Evolutionary conservation across 768 basidiomycete genomes (phyloP), one percentile per base, ranked within the genome.

Genomic region (Boletus vinaceobasis): DNA sequence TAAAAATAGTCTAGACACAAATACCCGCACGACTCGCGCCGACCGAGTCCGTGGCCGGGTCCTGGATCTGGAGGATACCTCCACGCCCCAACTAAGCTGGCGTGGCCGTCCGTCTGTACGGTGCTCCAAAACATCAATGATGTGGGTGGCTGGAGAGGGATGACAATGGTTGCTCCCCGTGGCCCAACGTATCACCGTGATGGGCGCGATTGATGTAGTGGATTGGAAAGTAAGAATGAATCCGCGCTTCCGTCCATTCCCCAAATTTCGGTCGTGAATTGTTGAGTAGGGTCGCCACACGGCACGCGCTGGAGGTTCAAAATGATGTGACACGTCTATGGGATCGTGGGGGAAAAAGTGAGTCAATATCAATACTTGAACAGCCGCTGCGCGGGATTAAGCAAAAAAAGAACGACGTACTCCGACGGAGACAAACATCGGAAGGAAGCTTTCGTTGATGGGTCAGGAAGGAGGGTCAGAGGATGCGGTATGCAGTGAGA

Each of bases 241-340:
- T 63, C 63, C 7, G 43, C 45, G 17, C 48, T 58, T n/a, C 43
- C 39, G 13, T 55, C 52, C 26, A 65, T 1, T 5, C 56, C 64
- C 40, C 26, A 51, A 7, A 66, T 10, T 3, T 58, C 63, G 5
- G 65, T 66, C 7, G 65, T 56, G 33, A 65, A 57, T 33, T 53
- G 26, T 9, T 46, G 46, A 1, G 27, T 42, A 2, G 5, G 0
- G 13, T 31, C 11, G 0, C 0, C 0, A 4, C 37, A 3, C 2
- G 29, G n/a, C 4, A 31, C 13, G 15, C 27, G 35, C 36, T 60
- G 60, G 35, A 66, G 49, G 42, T 66, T 66, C 39, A 66, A 31
- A 29, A 68, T 53, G 17, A 65, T 15, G 19, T 57, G 60, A 43
- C 42, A 53, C 2, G 53, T 58, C 65, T 66, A 6, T 14, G 7